These are phyloP conservation scores for Staphylotrichum longicolle DNA, from an alignment of 495 filamentous ascomycete genomes.

Conservation along the genomic window DNA sequence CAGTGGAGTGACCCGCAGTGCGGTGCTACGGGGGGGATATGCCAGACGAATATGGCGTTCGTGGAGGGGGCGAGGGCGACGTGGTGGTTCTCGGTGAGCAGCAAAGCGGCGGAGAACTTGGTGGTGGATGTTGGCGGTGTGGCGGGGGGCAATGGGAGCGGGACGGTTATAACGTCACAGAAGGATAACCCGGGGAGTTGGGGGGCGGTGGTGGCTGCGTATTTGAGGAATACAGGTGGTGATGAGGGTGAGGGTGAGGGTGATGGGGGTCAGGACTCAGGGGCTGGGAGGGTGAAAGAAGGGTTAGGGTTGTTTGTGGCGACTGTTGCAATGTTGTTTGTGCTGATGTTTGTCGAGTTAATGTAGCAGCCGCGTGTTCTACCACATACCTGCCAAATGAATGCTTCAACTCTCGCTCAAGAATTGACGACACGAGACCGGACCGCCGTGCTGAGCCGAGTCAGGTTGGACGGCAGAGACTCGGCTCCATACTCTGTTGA, in stretches of 20 bases:
- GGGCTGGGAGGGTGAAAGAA: background rate
- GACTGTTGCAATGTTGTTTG: background rate
- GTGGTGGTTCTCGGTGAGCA: conserved; percentile 46
- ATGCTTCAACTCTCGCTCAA: background rate
- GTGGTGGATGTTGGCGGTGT: conserved; percentile 35
- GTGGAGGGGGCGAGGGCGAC: conserved; percentile 33
- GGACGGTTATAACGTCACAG: conserved; percentile 38
- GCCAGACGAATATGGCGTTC: conserved; percentile 45
- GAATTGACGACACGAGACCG: no score
- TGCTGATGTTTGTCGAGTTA: background rate
- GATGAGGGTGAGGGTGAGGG: conserved; percentile 2
- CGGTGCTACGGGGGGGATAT: conserved; percentile 29
- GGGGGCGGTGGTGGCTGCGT: conserved; percentile 41
- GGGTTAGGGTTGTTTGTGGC: conserved; percentile 10
- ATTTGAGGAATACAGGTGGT: conserved; percentile 22
- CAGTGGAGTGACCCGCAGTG: conserved; percentile 25
- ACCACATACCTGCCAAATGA: background rate
- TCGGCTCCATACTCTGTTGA: no score
- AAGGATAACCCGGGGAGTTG: conserved; percentile 46
- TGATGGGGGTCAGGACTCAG: conserved; percentile 7
- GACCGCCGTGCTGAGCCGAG: no score
- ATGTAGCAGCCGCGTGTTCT: no score
- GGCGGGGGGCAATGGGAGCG: conserved; percentile 8
- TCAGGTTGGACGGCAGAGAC: no score
- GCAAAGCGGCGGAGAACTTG: conserved; percentile 46